Evolutionary conservation across 495 filamentous ascomycete genomes (phyloP).

Genomic region (Tuber calosporum): DNA sequence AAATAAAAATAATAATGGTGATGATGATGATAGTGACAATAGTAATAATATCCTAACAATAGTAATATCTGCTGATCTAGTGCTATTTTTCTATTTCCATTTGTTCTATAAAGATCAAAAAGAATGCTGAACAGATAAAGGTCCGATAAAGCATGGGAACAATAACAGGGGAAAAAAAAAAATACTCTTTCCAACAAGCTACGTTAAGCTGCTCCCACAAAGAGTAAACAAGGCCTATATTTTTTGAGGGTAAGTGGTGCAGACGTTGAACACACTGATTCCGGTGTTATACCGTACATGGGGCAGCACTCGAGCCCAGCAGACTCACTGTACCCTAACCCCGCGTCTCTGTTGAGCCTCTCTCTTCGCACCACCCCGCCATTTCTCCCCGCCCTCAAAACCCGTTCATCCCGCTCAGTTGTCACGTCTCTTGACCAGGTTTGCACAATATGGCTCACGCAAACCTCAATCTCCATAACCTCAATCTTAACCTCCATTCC

Average conservation of each 20-base stretch:
- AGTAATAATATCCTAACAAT: not conserved
- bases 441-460: not conserved
- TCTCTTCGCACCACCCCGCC: not conserved
- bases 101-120: no score
- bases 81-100: no score
- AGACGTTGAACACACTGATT: not conserved
- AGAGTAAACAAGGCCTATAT: no score
- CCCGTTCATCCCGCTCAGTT: not conserved
- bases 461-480: not conserved
- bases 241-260: not conserved
- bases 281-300: not conserved
- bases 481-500: slow-evolving; percentile 30
- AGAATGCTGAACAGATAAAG: no score
- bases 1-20: no score
- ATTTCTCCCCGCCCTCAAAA: not conserved
- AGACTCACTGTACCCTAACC: not conserved
- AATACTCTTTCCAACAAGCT: not conserved
- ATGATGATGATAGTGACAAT: no score
- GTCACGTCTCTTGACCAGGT: not conserved
- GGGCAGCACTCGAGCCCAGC: not conserved
- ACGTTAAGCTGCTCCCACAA: not conserved
- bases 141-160: not conserved
- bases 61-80: no score
- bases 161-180: not conserved
- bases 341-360: not conserved